Conservation (phyloP, 1,284 basidiomycete species). For the Fistulina hepatica region DNA sequence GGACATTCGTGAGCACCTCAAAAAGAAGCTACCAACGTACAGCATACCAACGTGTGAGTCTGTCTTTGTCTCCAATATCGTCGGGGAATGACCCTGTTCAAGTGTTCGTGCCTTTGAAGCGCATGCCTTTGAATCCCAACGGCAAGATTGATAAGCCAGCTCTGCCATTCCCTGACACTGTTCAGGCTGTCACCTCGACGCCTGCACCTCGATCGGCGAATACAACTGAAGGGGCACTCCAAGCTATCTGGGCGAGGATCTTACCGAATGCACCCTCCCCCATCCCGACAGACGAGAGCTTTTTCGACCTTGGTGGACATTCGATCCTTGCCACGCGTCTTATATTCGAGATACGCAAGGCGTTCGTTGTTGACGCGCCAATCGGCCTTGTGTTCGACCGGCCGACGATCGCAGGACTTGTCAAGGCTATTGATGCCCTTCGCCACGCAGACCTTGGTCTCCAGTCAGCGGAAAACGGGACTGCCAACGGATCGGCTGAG, state of each 20-base stretch:
- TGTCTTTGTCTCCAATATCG: slow-evolving; percentile 4
- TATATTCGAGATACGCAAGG: slow-evolving; percentile 94
- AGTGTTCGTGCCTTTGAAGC: slow-evolving; percentile 91
- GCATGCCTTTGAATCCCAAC: slow-evolving; percentile 98
- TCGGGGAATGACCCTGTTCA: slow-evolving; percentile 9
- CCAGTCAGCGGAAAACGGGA: slow-evolving; percentile 28
- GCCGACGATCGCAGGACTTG: slow-evolving; percentile 80
- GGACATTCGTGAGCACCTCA: slow-evolving; percentile 90
- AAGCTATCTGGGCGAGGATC: slow-evolving; percentile 74
- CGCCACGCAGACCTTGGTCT: slow-evolving; percentile 78
- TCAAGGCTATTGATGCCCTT: slow-evolving; percentile 68
- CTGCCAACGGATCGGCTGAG: slow-evolving; percentile 9
- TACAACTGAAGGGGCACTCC: slow-evolving; percentile 74
- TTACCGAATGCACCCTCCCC: slow-evolving; percentile 74
- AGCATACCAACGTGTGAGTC: slow-evolving; percentile 75
- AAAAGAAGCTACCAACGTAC: slow-evolving; percentile 94
- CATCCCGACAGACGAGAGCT: slow-evolving; percentile 86
- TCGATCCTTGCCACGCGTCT: slow-evolving; percentile 96
- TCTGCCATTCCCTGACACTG: slow-evolving; percentile 97
- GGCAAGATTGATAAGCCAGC: slow-evolving; percentile 99
- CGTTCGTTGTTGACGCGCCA: slow-evolving; percentile 86
- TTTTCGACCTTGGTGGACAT: slow-evolving; percentile 98
- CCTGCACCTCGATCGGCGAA: slow-evolving; percentile 32
- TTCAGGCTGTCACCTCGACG: slow-evolving; percentile 40
- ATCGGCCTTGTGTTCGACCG: slow-evolving; percentile 89